Evolutionary conservation across 2,329 filamentous ascomycete species (phyloP).

Genomic region (Nemania diffusa): DNA sequence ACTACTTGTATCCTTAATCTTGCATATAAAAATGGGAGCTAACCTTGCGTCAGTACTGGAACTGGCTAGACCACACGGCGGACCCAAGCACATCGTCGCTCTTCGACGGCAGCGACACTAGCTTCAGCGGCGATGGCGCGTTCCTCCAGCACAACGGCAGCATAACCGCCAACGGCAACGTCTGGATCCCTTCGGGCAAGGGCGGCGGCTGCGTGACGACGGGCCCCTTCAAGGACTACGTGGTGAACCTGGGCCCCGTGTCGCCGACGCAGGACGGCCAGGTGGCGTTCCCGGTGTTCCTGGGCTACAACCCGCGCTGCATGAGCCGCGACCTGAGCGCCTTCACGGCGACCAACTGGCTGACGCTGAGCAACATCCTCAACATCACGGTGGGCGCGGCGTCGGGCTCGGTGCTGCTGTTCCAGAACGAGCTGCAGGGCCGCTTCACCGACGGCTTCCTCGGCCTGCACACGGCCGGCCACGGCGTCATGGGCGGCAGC

Average conservation of each 20-base stretch:
- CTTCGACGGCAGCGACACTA: conserved; percentile 65
- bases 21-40: background rate
- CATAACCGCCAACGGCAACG: conserved; percentile 37
- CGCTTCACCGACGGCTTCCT: conserved; percentile 45
- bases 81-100: conserved; percentile 61
- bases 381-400: conserved; percentile 41
- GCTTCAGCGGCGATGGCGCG: conserved; percentile 60
- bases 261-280: conserved; percentile 38
- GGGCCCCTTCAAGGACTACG: conserved; percentile 54
- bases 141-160: conserved; percentile 41
- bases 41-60: conserved; percentile 54
- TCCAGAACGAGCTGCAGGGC: conserved; percentile 49
- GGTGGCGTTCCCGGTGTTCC: conserved; percentile 1
- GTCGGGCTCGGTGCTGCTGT: conserved; percentile 35
- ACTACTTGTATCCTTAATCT: background rate
- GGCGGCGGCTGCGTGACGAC: conserved; percentile 64
- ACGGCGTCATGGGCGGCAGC: conserved; percentile 46
- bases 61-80: conserved; percentile 60
- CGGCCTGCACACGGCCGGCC: conserved; percentile 47
- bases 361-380: conserved; percentile 40
- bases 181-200: conserved; percentile 56
- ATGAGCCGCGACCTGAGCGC: conserved; percentile 40
- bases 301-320: conserved; percentile 44
- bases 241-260: conserved; percentile 48
- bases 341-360: conserved; percentile 36